A percentile compares a stretch with the other conserved stretches of the same genome.
phyloP scores from a whole-genome alignment of 176 grass and related monocot genomes.

The Raddia guianensis region DNA sequence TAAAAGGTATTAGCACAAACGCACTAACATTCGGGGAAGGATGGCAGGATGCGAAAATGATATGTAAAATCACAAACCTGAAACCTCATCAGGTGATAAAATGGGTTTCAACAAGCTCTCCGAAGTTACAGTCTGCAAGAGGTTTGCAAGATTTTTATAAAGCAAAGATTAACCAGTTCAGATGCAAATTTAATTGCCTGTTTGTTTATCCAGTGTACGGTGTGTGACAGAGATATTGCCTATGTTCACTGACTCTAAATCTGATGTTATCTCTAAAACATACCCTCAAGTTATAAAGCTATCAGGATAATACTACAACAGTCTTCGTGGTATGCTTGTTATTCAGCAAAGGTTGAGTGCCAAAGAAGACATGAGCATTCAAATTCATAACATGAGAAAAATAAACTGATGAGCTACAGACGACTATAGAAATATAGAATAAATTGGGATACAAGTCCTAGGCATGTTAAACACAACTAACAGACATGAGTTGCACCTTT shows the following conservation, averaged over 20 bases:
- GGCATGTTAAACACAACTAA: neutral
- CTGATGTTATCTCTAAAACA: constrained; percentile 1
- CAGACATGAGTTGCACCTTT: neutral
- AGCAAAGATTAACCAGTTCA: constrained; percentile 3
- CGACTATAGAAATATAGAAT: neutral
- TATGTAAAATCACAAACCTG: constrained; percentile 41
- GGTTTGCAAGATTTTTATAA: constrained; percentile 19
- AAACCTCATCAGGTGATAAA: constrained; percentile 74
- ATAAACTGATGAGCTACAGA: neutral
- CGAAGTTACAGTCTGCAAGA: constrained; percentile 66
- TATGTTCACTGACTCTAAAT: neutral
- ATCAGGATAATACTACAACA: neutral
- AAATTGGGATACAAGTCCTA: neutral
- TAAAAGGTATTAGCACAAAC: constrained; percentile 44
- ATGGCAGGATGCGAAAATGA: neutral
- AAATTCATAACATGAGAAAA: neutral
- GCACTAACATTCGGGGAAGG: neutral
- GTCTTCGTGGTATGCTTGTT: neutral
- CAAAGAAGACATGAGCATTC: neutral
- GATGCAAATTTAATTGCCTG: neutral
- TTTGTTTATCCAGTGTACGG: neutral
- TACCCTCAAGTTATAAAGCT: neutral
- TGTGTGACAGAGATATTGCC: neutral
- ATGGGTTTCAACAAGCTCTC: constrained; percentile 91
- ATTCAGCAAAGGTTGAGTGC: neutral